These are phyloP conservation scores for Polyplosphaeria fusca DNA, from an alignment of 495 filamentous ascomycete genomes.

Conservation along the genomic window DNA sequence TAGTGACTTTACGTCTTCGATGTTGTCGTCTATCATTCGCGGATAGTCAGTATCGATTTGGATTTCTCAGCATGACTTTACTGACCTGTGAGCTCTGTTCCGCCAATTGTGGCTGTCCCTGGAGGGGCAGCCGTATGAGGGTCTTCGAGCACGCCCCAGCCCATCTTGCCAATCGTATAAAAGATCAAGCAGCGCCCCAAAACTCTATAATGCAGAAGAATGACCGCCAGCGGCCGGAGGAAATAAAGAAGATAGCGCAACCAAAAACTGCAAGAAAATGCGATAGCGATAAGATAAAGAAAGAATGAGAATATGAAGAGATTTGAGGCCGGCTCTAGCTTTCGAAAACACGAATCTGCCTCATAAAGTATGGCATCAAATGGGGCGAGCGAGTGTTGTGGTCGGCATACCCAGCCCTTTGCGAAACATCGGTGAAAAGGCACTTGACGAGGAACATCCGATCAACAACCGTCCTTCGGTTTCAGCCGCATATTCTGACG, in stretches of 20 bases:
- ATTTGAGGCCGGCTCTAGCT: slow-evolving; percentile 12
- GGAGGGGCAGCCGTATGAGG: slow-evolving; percentile 23
- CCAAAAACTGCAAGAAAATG: background rate
- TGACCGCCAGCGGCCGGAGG: slow-evolving; percentile 23
- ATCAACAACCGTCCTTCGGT: background rate
- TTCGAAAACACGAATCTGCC: background rate
- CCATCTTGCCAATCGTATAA: slow-evolving; percentile 9
- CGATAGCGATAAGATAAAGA: background rate
- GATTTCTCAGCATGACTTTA: background rate
- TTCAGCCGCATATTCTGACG: slow-evolving; percentile 6
- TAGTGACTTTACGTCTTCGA: slow-evolving; percentile 5
- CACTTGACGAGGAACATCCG: slow-evolving; percentile 6
- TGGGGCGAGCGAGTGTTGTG: background rate
- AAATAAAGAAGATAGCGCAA: background rate
- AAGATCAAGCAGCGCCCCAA: background rate
- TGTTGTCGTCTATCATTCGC: slow-evolving; percentile 1
- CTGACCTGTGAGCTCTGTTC: background rate
- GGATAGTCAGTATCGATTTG: background rate
- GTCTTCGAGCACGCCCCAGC: slow-evolving; percentile 27
- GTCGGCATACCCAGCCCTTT: slow-evolving; percentile 6
- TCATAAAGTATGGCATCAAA: slow-evolving; percentile 14
- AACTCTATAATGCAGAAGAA: slow-evolving; percentile 6
- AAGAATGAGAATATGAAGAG: background rate
- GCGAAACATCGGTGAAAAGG: slow-evolving; percentile 21
- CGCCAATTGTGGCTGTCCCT: slow-evolving; percentile 27